phyloP scores from a whole-genome alignment of 2,329 filamentous ascomycete species.

The Anisogramma anomala region DNA sequence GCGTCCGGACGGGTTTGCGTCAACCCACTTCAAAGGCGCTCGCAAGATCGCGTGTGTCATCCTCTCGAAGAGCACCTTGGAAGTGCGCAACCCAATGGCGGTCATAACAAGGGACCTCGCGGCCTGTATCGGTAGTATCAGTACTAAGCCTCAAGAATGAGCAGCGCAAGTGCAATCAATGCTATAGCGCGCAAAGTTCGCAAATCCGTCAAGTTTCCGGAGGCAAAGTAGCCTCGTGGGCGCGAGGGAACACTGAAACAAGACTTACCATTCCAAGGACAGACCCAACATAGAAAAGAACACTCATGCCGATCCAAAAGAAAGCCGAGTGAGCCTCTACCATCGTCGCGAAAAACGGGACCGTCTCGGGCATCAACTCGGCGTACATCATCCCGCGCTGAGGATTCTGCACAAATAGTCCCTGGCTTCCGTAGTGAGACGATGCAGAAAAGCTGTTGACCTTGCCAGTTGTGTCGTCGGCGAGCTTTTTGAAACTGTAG shows the following conservation, averaged over 20 bases:
- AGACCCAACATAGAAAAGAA: constrained; percentile 21
- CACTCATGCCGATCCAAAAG: constrained; percentile 22
- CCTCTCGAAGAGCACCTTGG: constrained; percentile 22
- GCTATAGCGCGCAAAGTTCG: too few relatives aligned
- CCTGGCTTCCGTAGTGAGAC: constrained; percentile 4
- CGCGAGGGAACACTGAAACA: too few relatives aligned
- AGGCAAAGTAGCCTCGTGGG: too few relatives aligned
- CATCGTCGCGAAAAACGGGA: neutral
- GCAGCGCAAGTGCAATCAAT: too few relatives aligned
- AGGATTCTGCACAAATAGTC: constrained; percentile 12
- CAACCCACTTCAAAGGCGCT: constrained; percentile 29
- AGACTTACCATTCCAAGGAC: constrained; percentile 12
- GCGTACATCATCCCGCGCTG: constrained; percentile 3
- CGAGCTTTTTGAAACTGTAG: constrained; percentile 26
- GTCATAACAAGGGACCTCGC: constrained; percentile 20
- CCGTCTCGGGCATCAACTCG: constrained; percentile 8
- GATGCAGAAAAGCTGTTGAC: constrained; percentile 10
- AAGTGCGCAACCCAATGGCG: constrained; percentile 22
- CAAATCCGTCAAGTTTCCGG: too few relatives aligned
- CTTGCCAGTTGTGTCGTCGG: constrained; percentile 18
- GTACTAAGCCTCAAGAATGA: neutral
- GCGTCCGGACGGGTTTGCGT: constrained; percentile 30
- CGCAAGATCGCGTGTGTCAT: constrained; percentile 27
- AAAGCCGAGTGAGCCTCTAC: constrained; percentile 12
- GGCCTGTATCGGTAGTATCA: constrained; percentile 8